Evolutionary conservation across 1,284 basidiomycete genomes (phyloP).

Genomic region (Blastosporella zonata): DNA sequence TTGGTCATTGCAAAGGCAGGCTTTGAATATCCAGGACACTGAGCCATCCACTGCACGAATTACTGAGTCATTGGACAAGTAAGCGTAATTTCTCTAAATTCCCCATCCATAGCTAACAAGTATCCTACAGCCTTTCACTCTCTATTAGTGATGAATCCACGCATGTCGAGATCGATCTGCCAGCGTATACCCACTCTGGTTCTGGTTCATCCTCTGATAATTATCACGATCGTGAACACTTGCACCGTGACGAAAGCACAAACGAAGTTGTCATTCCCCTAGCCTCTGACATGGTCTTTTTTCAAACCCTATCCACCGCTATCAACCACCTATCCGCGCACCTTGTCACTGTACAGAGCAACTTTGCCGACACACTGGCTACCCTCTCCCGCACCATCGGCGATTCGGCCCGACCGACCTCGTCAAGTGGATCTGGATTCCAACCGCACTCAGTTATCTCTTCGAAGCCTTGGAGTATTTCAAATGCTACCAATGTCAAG

Average conservation of each 20-base stretch:
- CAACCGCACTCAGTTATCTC: constrained; percentile 43
- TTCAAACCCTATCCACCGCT: constrained; percentile 72
- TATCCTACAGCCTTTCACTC: background rate
- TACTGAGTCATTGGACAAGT: constrained; percentile 11
- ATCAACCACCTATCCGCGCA: constrained; percentile 70
- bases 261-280: constrained; percentile 82
- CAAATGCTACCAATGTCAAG: constrained; percentile 29
- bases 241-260: background rate
- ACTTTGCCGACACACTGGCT: constrained; percentile 66
- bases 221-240: background rate
- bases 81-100: background rate
- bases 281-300: constrained; percentile 79
- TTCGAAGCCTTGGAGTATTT: constrained; percentile 39
- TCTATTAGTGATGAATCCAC: background rate
- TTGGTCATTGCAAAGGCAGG: constrained; percentile 26
- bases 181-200: constrained; percentile 1
- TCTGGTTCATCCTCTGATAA: constrained; percentile 7
- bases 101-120: background rate
- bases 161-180: background rate
- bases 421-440: constrained; percentile 45
- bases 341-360: constrained; percentile 56
- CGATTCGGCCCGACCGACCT: constrained; percentile 57
- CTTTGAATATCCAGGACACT: constrained; percentile 1
- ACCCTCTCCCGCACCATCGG: constrained; percentile 62
- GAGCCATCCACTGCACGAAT: constrained; percentile 12